Evolutionary conservation across 257 asterid genomes (phyloP).

Genomic region (Solanum pinnatisectum): DNA sequence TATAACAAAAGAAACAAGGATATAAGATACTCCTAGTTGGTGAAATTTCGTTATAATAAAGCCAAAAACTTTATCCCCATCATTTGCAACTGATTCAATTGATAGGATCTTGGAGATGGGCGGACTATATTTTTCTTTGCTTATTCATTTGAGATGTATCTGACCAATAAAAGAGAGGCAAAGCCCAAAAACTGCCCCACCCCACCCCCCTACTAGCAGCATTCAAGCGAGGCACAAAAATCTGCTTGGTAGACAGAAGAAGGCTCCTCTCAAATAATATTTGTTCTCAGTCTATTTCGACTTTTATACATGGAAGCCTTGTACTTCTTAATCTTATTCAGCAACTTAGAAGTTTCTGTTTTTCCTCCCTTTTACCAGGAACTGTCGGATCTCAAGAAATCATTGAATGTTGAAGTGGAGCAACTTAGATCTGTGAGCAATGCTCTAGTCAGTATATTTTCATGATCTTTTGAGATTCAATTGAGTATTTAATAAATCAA

Average conservation of each 20-base stretch:
- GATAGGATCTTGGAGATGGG: background rate
- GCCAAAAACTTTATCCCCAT: background rate
- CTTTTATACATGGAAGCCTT: background rate
- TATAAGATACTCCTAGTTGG: background rate
- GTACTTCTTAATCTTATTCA: background rate
- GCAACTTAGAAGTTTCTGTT: background rate
- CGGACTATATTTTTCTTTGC: background rate
- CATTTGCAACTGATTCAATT: background rate
- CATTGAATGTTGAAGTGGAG: conserved; percentile 75
- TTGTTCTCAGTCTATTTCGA: background rate
- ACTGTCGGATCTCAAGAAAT: conserved; percentile 63
- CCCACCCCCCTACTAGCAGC: background rate
- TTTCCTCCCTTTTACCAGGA: conserved; percentile 34
- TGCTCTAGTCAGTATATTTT: background rate
- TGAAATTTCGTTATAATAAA: background rate
- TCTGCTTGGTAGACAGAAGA: background rate
- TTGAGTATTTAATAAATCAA: background rate
- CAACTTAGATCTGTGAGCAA: conserved; percentile 78
- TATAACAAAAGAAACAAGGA: background rate
- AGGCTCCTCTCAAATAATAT: background rate
- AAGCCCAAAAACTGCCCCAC: background rate
- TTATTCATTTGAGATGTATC: background rate
- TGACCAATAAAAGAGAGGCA: background rate
- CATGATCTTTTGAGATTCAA: background rate
- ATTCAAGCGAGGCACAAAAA: background rate